A percentile compares a stretch with the other conserved stretches of the same genome.
Evolutionary conservation across 495 filamentous ascomycete genomes (phyloP).

Genomic region (Hyaloscypha finlandica): DNA sequence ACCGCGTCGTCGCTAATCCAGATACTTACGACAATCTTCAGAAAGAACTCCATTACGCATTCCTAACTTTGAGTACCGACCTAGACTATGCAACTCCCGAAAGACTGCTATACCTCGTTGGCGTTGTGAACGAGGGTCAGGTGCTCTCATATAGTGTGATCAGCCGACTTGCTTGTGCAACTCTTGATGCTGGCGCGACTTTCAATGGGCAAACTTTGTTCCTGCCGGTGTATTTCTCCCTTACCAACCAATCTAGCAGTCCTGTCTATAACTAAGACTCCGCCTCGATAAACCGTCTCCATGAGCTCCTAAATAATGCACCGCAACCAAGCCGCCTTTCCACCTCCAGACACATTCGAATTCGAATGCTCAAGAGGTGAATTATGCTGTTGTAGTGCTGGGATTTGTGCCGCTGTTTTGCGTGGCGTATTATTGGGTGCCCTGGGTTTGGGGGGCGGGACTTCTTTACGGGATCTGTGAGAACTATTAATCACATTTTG

Average conservation of each 20-base stretch:
- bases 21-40: slow-evolving; percentile 34
- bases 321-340: neutral
- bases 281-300: neutral
- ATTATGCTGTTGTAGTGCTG: slow-evolving; percentile 27
- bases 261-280: slow-evolving; percentile 3
- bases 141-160: neutral
- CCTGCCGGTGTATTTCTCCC: slow-evolving; percentile 5
- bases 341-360: slow-evolving; percentile 12
- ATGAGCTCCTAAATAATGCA: slow-evolving; percentile 4
- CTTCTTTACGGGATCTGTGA: slow-evolving; percentile 28
- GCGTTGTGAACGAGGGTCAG: slow-evolving; percentile 2
- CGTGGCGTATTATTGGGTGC: slow-evolving; percentile 26
- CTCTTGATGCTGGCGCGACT: neutral
- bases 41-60: slow-evolving; percentile 37
- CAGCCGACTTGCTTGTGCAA: slow-evolving; percentile 1
- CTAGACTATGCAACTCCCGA: slow-evolving; percentile 28
- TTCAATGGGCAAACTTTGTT: slow-evolving; percentile 1
- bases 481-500: slow-evolving; percentile 28
- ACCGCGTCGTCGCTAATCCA: slow-evolving; percentile 39
- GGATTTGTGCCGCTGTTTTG: slow-evolving; percentile 27
- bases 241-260: slow-evolving; percentile 3
- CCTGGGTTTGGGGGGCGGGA: slow-evolving; percentile 25
- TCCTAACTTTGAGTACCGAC: slow-evolving; percentile 35
- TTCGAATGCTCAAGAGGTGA: slow-evolving; percentile 25
- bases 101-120: slow-evolving; percentile 30